phyloP scores from a whole-genome alignment of 2,329 filamentous ascomycete genomes.

The Neoascochyta sp. region DNA sequence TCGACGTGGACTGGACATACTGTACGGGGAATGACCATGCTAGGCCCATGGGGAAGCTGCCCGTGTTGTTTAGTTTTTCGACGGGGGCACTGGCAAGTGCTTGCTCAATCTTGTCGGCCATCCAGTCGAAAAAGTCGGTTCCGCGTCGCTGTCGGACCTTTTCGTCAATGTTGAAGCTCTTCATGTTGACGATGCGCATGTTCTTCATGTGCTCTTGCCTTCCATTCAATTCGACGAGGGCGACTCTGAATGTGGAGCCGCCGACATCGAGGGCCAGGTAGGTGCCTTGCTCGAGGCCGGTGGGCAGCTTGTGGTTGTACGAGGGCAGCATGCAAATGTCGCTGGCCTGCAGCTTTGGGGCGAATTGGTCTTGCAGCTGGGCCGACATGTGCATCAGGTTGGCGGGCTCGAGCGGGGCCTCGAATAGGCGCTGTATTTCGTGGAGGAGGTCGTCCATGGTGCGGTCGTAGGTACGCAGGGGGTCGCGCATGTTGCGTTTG shows the following conservation, averaged over 20 bases:
- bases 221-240: conserved; percentile 55
- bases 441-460: conserved; percentile 49
- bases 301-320: conserved; percentile 59
- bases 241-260: conserved; percentile 63
- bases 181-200: conserved; percentile 55
- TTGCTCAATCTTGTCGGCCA: conserved; percentile 57
- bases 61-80: conserved; percentile 36
- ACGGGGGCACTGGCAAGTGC: conserved; percentile 46
- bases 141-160: conserved; percentile 54
- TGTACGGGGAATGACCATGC: conserved; percentile 66
- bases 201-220: conserved; percentile 42
- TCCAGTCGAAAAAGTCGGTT: conserved; percentile 62
- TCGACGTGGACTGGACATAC: conserved; percentile 24
- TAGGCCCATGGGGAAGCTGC: conserved; percentile 55
- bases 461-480: conserved; percentile 40
- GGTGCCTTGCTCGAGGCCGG: conserved; percentile 57
- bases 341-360: conserved; percentile 52
- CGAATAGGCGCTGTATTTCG: conserved; percentile 44
- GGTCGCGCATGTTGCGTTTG: conserved; percentile 35
- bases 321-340: conserved; percentile 63
- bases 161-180: conserved; percentile 55
- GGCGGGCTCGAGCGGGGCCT: conserved; percentile 42
- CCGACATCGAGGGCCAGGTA: conserved; percentile 62
- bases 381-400: conserved; percentile 45
- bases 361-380: conserved; percentile 51